These are phyloP conservation scores for Elongisporangium undulatum DNA, from an alignment of 352 stramenopile genomes.

Conservation along the genomic window DNA sequence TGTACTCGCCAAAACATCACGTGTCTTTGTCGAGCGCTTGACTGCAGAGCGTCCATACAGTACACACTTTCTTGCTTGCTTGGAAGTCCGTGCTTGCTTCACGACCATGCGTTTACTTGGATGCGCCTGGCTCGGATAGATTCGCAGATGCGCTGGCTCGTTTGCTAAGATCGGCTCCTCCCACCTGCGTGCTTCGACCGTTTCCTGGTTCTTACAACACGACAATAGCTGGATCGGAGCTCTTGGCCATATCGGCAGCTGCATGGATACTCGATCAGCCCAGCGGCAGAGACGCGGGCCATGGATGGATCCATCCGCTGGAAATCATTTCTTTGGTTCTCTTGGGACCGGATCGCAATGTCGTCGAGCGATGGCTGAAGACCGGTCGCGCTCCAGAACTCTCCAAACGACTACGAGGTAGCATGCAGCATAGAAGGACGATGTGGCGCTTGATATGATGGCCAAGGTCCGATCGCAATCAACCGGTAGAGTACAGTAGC, in stretches of 20 bases:
- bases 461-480: too few species aligned
- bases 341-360: neutral
- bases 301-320: neutral
- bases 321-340: neutral
- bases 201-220: conserved; percentile 4
- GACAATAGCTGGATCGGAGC: conserved; percentile 17
- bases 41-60: too few species aligned
- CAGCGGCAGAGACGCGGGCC: neutral
- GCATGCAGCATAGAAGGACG: too few species aligned
- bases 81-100: neutral
- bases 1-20: neutral
- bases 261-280: neutral
- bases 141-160: neutral
- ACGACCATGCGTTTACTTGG: neutral
- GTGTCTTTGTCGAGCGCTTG: neutral
- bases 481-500: too few species aligned
- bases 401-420: too few species aligned
- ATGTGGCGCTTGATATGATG: neutral
- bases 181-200: neutral
- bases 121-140: neutral
- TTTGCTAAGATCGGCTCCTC: neutral
- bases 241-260: conserved; percentile 14
- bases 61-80: too few species aligned
- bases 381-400: too few species aligned
- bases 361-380: neutral